Evolutionary conservation across 192 early-diverging fungal species (phyloP), one percentile per base, ranked within the genome.

Genomic region (Mortierella claussenii): DNA sequence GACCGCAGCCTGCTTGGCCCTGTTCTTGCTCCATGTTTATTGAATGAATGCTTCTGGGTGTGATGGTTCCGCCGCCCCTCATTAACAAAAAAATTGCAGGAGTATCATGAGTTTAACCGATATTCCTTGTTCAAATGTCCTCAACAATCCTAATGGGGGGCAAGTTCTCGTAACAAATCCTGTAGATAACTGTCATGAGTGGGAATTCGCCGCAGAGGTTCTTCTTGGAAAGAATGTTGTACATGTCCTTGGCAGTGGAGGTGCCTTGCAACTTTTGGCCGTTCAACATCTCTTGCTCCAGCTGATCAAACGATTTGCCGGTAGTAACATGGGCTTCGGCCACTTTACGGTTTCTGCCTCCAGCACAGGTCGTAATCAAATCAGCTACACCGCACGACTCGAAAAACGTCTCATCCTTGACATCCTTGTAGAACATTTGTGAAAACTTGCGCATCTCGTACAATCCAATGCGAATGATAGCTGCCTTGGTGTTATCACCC

Each of bases 181-280:
- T 69, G 82, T 98, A 97, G n/a, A 98, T 91, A 48, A 91, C 89
- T 6, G 93, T 93, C 79, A 99, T 96, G 50, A 99, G 75, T n/a
- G 95, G 95, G 82, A 94, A 97, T 64, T 83, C 79, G 17, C 63
- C 46, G 37, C 70, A 73, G 10, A 82, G 50, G 15, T 52, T 50
- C 57, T 90, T 82, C 48, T 82, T 82, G 43, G 81, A 83, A 57
- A 98, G 84, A 63, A 97, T 94, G 65, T 87, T 73, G 78, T 95
- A 75, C 27, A 98, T 89, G 69, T 99, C 95, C 75, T 90, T 81
- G 17, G 94, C 91, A 0, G 97, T 98, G 54, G 94, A 81, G 15
- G 95, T 95, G 46, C 97, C 97, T 82, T 99, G 97, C 48, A 99
- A 82, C 79, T 99, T 99, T 66, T 99, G 97, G 36, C 97, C 97